phyloP scores from a whole-genome alignment of 176 grass and related monocot genomes.

The Oryza australiensis region DNA sequence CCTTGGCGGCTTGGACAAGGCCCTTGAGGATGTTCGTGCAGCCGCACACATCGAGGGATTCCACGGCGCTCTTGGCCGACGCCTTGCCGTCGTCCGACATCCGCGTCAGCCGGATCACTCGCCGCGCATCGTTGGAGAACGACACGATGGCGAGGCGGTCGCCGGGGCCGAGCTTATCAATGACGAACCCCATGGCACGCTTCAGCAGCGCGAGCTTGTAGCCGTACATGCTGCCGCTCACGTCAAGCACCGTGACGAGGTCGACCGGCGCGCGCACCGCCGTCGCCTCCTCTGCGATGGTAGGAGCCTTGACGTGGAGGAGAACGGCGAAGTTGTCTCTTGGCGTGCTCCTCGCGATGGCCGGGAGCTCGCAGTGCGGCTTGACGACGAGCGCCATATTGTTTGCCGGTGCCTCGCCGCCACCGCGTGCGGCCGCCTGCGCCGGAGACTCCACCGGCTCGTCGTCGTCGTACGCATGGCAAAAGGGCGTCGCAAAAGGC shows the following conservation, averaged over 20 bases:
- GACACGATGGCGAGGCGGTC: background rate
- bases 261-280: slow-evolving; percentile 37
- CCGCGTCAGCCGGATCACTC: background rate
- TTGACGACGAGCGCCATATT: slow-evolving; percentile 28
- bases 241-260: slow-evolving; percentile 51
- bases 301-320: slow-evolving; percentile 35
- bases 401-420: background rate
- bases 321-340: slow-evolving; percentile 42
- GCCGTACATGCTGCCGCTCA: slow-evolving; percentile 51
- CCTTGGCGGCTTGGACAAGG: slow-evolving; percentile 56
- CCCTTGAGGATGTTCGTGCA: slow-evolving; percentile 73
- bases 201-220: background rate
- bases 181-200: background rate
- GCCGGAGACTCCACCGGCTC: background rate
- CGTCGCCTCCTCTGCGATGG: background rate
- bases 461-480: slow-evolving; percentile 1
- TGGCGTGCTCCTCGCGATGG: background rate
- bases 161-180: background rate
- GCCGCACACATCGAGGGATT: background rate
- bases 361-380: slow-evolving; percentile 34
- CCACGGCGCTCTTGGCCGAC: background rate
- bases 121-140: background rate
- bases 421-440: background rate
- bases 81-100: background rate
- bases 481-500: background rate